Base-by-base conservation (phyloP, 2,329 filamentous ascomycete genomes). In the Pseudogymnoascus sp. region DNA sequence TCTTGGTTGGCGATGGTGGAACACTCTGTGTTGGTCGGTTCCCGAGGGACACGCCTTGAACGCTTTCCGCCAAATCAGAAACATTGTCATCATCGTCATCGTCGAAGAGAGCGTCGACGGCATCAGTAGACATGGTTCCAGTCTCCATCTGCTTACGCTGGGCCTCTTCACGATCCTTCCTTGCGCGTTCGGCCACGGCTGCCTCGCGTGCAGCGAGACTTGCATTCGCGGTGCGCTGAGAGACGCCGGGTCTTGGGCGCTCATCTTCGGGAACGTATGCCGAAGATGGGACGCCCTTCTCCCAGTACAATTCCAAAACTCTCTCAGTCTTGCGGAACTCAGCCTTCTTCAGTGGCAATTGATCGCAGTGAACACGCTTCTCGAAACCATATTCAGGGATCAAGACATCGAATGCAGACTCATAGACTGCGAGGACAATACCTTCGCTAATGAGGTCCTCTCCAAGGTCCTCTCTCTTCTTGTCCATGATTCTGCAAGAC, bases 351-450 rank as follows among this genome's bases (percentile, higher is more conserved):
- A 99, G 79, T 30, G 94, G 94, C 72, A 99, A 81, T 79, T 99
- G 94, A 72, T 99, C 94, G 73, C 94, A 99, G 77, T 99, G 94
- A 59, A 99, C 94, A 66, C 94, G 90, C 85, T 99, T 99, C 80
- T 99, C 94, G 68, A 99, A 97, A 66, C 94, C 94, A 80, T 91
- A 99, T 72, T 99, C 92, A 5, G 94, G 94, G 73, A 99, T 97
- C 65, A 99, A 82, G 43, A 99, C 91, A 74, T 99, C 94, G 73
- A 99, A 99, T 18, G 94, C 94, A 28, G 94, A 97, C 76, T 99
- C 94, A 75, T 99, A 99, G 33, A 99, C 94, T 72, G 91, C 96
- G 61, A 99, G 82, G 57, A 99, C 91, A 69, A 99, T 93, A 67
- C 94, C 94, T 73, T 97, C 93, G 69, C 89, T 91, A 73, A 99